These are phyloP conservation scores for Coniosporium apollinis DNA, from an alignment of 495 filamentous ascomycete genomes.

Conservation along the genomic window DNA sequence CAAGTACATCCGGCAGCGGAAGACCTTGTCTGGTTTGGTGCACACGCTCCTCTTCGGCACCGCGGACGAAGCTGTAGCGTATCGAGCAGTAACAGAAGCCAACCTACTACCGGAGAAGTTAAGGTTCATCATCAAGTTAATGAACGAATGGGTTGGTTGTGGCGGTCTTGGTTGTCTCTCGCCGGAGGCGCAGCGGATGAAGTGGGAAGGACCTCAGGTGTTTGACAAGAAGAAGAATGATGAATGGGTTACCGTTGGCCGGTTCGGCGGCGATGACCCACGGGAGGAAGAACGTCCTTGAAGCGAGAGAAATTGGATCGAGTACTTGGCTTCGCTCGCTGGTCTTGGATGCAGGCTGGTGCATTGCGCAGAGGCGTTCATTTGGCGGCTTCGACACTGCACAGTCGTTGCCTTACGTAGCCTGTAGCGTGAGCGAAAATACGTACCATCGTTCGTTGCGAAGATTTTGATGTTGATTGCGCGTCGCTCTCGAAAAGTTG, in stretches of 20 bases:
- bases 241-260: conserved; percentile 73
- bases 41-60: conserved; percentile 29
- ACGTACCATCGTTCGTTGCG: no score
- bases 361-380: no score
- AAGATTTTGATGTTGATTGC: no score
- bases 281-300: conserved; percentile 23
- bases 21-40: conserved; percentile 43
- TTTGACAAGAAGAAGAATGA: conserved; percentile 49
- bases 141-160: conserved; percentile 56
- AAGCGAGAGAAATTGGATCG: no score
- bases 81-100: conserved; percentile 48
- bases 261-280: conserved; percentile 45
- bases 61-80: conserved; percentile 20
- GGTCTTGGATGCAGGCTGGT: no score
- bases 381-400: no score
- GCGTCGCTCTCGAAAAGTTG: no score
- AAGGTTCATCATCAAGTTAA: conserved; percentile 49
- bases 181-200: conserved; percentile 33
- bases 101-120: conserved; percentile 73
- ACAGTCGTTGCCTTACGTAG: no score
- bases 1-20: conserved; percentile 43
- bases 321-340: no score
- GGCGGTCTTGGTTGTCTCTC: conserved; percentile 47
- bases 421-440: no score
- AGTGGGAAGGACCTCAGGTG: conserved; percentile 54